These are phyloP conservation scores for Rhodotorula mucilaginosa DNA, from an alignment of 1,284 basidiomycete genomes.

Conservation along the genomic window DNA sequence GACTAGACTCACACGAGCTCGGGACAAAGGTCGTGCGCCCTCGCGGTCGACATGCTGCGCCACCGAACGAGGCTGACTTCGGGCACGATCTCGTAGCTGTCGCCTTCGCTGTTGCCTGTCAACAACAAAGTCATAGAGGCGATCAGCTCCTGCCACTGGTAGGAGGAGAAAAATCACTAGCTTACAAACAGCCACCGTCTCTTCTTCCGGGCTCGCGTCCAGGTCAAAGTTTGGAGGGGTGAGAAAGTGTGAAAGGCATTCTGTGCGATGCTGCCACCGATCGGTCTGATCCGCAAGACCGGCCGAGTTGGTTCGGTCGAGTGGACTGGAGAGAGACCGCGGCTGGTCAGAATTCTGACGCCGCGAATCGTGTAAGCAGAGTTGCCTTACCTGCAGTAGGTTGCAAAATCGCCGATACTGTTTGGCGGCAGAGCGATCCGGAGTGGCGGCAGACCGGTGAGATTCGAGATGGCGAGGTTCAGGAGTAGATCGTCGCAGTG, in stretches of 20 bases:
- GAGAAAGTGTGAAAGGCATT: conserved; percentile 8
- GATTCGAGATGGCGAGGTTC: not conserved
- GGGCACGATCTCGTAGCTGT: not conserved
- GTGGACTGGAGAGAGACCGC: not conserved
- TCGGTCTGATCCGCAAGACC: conserved; percentile 9
- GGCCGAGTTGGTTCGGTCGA: conserved; percentile 1
- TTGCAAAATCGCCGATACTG: conserved; percentile 8
- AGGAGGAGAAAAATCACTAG: not conserved
- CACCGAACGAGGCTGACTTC: not conserved
- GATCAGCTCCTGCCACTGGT: not conserved
- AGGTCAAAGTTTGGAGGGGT: not conserved
- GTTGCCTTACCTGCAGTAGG: conserved; percentile 7
- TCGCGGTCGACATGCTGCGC: conserved; percentile 4
- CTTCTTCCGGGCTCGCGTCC: not conserved
- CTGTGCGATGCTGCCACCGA: conserved; percentile 6
- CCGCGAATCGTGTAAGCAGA: not conserved
- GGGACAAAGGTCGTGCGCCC: not conserved
- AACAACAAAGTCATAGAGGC: no score
- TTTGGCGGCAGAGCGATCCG: conserved; percentile 7
- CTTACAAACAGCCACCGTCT: conserved; percentile 3
- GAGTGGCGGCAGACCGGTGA: not conserved
- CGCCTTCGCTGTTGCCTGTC: not conserved
- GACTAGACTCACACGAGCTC: conserved; percentile 4
- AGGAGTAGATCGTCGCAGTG: conserved; percentile 19
- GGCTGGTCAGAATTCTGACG: not conserved